Base-by-base conservation (phyloP, 768 basidiomycete genomes). In the Crucibulum laeve region DNA sequence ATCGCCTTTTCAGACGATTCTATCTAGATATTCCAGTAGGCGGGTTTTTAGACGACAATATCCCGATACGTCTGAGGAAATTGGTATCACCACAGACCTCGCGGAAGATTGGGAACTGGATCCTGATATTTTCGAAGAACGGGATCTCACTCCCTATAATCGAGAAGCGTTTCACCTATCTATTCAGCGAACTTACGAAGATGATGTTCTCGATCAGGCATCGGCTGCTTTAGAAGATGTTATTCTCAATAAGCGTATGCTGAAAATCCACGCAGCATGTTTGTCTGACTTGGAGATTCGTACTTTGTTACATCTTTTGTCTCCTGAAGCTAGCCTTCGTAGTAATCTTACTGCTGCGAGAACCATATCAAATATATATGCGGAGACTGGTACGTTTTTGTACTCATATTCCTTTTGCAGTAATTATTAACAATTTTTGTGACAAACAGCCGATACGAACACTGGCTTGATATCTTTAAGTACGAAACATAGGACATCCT, bases 171-270 rank as follows among this genome's bases (percentile, higher is more conserved):
- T 48, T 40, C 50, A 51, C 30, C 30, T 32, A 21, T 42, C 40
- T 13, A 13, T 51, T 11, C 50, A 51, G 35, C 46, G 48, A 18
- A 44, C 42, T 15, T 47, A 44, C 25, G 50, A 51, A 22, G 50
- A 51, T 30, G 47, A 48, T 11, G 41, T 40, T 11, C 26, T 51
- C 15, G 47, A 47, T 21, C 50, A 48, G 22, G 46, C 50, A 8
- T 43, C 42, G 19, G 46, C 46, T 2, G 46, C 36, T 10, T 33
- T 43, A 25, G 35, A 47, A 38, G 42, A 37, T 18, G 24, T 47
- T 19, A 38, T 47, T 15, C 33, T 30, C 18, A 39, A 40, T 15
- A 36, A 45, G n/a, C n/a, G n/a, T n/a, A n/a, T 25, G 14, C 30
- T 17, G 44, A 40, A 17, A 7, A 7, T 7, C n/a, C 28, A 30